Conservation (phyloP, 306 rosid species). For the Clitoria ternatea region DNA sequence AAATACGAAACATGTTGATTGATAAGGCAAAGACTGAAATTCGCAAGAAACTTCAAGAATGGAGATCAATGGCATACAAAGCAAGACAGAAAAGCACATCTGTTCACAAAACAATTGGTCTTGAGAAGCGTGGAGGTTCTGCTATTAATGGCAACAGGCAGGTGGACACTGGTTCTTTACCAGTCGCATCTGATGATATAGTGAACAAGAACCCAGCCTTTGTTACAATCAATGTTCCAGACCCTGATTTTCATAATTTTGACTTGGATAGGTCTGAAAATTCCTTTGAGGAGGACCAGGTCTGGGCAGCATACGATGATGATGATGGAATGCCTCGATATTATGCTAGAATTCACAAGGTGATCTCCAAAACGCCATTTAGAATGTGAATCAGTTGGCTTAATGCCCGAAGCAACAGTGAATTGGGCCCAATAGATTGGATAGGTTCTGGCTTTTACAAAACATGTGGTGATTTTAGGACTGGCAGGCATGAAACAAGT, state of each 20-base stretch:
- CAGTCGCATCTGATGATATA: slow-evolving; percentile 8
- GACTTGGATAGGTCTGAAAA: slow-evolving; percentile 69
- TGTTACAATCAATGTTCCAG: slow-evolving; percentile 57
- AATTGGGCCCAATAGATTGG: slow-evolving; percentile 80
- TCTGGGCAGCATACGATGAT: slow-evolving; percentile 82
- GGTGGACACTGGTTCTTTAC: slow-evolving; percentile 17
- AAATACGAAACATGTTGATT: slow-evolving; percentile 44
- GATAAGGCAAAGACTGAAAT: slow-evolving; percentile 49
- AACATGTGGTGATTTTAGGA: slow-evolving; percentile 77
- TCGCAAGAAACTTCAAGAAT: slow-evolving; percentile 42
- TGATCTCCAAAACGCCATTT: slow-evolving; percentile 63
- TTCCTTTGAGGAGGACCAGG: slow-evolving; percentile 68
- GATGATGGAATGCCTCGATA: slow-evolving; percentile 89
- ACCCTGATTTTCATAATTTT: slow-evolving; percentile 84
- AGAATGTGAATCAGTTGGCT: slow-evolving; percentile 82
- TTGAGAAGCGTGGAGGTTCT: slow-evolving; percentile 21
- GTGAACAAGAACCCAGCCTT: slow-evolving; percentile 21
- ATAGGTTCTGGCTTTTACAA: slow-evolving; percentile 67
- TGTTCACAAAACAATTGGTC: slow-evolving; percentile 19
- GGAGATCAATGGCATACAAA: slow-evolving; percentile 38
- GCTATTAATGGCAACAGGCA: not conserved
- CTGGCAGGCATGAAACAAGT: slow-evolving; percentile 52
- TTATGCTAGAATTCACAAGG: slow-evolving; percentile 80
- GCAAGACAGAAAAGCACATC: slow-evolving; percentile 37
- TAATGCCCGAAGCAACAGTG: slow-evolving; percentile 68